Conservation (phyloP, 805 yeast species). For the Saccharomycopsis fermentans region DNA sequence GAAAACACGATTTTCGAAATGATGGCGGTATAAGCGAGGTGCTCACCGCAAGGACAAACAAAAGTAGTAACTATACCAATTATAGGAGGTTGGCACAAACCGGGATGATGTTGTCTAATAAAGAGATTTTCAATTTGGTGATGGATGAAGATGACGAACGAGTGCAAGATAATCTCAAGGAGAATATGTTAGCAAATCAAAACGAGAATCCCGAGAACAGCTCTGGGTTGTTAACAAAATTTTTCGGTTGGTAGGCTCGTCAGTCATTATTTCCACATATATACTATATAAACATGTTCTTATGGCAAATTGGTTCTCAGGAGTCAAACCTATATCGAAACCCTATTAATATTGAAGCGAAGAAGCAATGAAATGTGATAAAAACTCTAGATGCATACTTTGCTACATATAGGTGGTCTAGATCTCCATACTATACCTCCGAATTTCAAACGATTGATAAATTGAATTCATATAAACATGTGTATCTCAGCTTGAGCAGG, state of each 20-base stretch:
- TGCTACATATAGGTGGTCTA: no score
- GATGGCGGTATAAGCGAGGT: neutral
- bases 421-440: no score
- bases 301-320: no score
- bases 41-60: neutral
- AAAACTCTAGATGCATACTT: no score
- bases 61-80: neutral
- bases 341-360: no score
- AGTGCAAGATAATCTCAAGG: neutral
- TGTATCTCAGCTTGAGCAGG: no score
- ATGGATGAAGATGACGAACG: conserved; percentile 1
- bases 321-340: no score
- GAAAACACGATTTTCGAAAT: neutral
- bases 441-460: no score
- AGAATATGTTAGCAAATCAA: conserved; percentile 11
- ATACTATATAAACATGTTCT: no score
- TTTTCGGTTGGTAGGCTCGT: conserved; percentile 12
- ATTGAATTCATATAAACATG: no score
- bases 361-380: no score
- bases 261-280: no score
- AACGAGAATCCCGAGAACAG: neutral
- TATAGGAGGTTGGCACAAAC: neutral
- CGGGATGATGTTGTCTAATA: neutral
- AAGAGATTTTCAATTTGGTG: neutral
- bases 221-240: neutral